phyloP scores from a whole-genome alignment of 2,329 filamentous ascomycete species.

The Xylaria polymorpha region DNA sequence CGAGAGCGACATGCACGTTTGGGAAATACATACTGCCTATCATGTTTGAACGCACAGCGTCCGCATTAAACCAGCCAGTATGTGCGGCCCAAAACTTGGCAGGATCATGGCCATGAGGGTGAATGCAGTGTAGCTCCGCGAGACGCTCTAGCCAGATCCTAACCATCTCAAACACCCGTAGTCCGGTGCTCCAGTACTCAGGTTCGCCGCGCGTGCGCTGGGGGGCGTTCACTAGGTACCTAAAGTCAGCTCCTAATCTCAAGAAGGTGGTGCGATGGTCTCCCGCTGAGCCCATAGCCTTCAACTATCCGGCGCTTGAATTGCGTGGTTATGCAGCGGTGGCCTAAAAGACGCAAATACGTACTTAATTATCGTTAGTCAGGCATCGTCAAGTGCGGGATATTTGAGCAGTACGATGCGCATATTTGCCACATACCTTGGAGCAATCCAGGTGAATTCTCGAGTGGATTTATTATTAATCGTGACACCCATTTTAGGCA shows the following conservation, averaged over 20 bases:
- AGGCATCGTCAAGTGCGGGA: not conserved
- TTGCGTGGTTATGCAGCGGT: not conserved
- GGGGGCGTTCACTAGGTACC: constrained; percentile 30
- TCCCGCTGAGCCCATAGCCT: not conserved
- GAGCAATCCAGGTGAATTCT: constrained; percentile 25
- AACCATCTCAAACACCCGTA: constrained; percentile 39
- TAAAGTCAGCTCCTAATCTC: constrained; percentile 3
- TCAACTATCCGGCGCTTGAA: not conserved
- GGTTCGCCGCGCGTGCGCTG: not conserved
- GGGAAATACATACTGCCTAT: constrained; percentile 32
- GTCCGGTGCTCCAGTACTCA: constrained; percentile 35
- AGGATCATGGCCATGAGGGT: constrained; percentile 2
- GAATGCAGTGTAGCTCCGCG: constrained; percentile 13
- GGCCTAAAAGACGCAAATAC: not conserved
- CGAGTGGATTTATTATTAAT: not conserved
- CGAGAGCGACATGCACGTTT: not conserved
- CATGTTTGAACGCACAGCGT: constrained; percentile 42
- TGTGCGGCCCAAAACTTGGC: constrained; percentile 23
- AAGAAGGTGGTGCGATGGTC: not conserved
- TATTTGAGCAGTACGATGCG: not conserved
- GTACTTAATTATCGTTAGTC: constrained; percentile 22
- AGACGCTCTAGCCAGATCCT: constrained; percentile 36
- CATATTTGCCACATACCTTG: constrained; percentile 15
- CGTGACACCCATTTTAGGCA: not conserved
- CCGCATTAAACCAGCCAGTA: constrained; percentile 39